A percentile compares a stretch with the other conserved stretches of the same genome.
Evolutionary conservation across 2,329 filamentous ascomycete species (phyloP).

Genomic region (Didymella keratinophila): DNA sequence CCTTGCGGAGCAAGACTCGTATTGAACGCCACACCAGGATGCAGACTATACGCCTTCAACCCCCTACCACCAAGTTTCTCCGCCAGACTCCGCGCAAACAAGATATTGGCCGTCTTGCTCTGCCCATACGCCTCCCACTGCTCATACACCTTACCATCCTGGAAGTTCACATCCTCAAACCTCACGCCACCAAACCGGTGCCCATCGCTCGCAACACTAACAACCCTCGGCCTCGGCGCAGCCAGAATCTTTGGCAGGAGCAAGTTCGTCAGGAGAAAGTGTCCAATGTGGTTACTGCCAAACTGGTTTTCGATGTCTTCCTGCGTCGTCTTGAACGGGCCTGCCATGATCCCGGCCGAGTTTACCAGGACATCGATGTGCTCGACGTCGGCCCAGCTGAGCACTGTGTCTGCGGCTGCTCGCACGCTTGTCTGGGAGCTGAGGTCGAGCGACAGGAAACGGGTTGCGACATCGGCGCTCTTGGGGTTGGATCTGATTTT

Average conservation of each 20-base stretch:
- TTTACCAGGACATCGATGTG: not conserved
- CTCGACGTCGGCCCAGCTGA: not conserved
- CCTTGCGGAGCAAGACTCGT: not conserved
- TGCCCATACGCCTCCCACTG: slow-evolving; percentile 59
- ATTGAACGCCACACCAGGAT: not conserved
- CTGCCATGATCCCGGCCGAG: not conserved
- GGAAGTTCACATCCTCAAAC: slow-evolving; percentile 41
- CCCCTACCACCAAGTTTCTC: not conserved
- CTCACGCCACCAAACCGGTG: not conserved
- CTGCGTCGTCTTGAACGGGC: not conserved
- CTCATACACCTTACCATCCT: slow-evolving; percentile 52
- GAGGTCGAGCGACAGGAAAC: not conserved
- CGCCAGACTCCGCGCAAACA: slow-evolving; percentile 31
- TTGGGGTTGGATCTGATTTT: not conserved
- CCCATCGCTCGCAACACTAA: not conserved
- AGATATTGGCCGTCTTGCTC: slow-evolving; percentile 62
- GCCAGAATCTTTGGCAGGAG: not conserved
- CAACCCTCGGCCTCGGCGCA: not conserved
- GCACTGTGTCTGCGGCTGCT: not conserved
- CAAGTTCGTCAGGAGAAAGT: not conserved
- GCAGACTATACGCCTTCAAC: not conserved
- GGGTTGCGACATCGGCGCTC: not conserved
- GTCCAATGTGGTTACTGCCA: not conserved
- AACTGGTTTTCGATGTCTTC: not conserved
- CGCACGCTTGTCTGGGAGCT: not conserved